phyloP scores from a whole-genome alignment of 2,329 filamentous ascomycete genomes.

The Cladosporium sp. region DNA sequence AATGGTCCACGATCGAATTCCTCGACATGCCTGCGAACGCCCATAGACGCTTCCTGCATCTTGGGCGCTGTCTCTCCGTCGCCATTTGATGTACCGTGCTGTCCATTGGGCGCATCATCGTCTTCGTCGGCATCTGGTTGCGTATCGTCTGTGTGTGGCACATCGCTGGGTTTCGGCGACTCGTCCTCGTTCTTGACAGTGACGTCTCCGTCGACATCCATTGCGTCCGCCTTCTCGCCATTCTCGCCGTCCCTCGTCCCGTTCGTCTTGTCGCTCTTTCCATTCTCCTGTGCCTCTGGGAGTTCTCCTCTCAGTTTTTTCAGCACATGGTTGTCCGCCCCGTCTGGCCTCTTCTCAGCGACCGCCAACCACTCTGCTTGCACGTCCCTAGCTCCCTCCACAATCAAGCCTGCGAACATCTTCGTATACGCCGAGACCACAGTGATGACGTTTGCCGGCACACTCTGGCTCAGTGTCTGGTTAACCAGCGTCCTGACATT shows the following conservation, averaged over 20 bases:
- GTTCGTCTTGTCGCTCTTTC: slow-evolving; percentile 24
- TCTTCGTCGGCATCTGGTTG: background rate
- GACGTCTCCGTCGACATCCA: slow-evolving; percentile 4
- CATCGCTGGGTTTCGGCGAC: slow-evolving; percentile 6
- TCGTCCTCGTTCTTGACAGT: background rate
- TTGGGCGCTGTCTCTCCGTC: background rate
- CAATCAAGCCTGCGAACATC: slow-evolving; percentile 70
- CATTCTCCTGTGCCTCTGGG: slow-evolving; percentile 18
- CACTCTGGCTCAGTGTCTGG: slow-evolving; percentile 74
- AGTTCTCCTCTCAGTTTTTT: slow-evolving; percentile 20
- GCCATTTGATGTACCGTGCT: background rate
- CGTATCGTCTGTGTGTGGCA: slow-evolving; percentile 56
- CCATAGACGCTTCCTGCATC: slow-evolving; percentile 7
- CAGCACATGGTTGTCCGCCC: slow-evolving; percentile 43
- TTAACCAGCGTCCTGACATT: slow-evolving; percentile 74
- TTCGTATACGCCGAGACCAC: slow-evolving; percentile 75
- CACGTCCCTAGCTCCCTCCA: slow-evolving; percentile 66
- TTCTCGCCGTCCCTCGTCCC: slow-evolving; percentile 24
- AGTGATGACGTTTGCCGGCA: slow-evolving; percentile 67
- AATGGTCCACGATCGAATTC: slow-evolving; percentile 53
- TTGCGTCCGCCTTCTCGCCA: slow-evolving; percentile 15
- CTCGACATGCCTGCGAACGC: slow-evolving; percentile 19
- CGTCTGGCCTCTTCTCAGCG: slow-evolving; percentile 47
- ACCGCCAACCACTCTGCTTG: slow-evolving; percentile 57
- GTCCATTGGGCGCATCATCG: background rate